Evolutionary conservation across 257 asterid genomes (phyloP).

Genomic region (Nicotiana sylvestris): DNA sequence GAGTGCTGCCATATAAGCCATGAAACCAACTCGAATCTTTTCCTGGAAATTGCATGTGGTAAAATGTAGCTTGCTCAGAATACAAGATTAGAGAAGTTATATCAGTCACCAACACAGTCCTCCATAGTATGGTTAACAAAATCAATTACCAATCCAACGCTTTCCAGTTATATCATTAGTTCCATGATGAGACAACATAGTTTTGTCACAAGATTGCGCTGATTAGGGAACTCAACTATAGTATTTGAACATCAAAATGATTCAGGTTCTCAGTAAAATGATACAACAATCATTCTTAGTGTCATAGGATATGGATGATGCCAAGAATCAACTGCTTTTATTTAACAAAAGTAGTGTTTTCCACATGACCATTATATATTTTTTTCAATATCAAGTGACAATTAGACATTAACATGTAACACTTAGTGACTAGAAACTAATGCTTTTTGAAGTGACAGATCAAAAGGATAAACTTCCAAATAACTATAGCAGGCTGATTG

Average conservation of each 20-base stretch:
- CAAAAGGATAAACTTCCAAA: neutral
- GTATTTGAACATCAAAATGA: neutral
- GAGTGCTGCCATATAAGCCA: slow-evolving; percentile 82
- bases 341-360: neutral
- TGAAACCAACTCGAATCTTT: slow-evolving; percentile 59
- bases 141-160: neutral
- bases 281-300: neutral
- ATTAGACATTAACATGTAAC: neutral
- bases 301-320: neutral
- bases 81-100: neutral
- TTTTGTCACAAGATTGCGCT: neutral
- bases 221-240: neutral
- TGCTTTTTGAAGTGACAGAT: neutral
- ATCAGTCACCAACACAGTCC: neutral
- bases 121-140: neutral
- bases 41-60: slow-evolving; percentile 46
- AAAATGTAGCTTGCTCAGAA: slow-evolving; percentile 6
- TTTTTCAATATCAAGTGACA: neutral
- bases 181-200: neutral
- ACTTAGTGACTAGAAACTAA: neutral
- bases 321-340: neutral
- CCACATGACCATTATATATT: neutral
- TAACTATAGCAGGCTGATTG: neutral
- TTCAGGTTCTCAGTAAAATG: neutral
- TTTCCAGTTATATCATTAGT: neutral